Base-by-base conservation (phyloP, 2,329 filamentous ascomycete genomes). In the Lecanosticta acicola region DNA sequence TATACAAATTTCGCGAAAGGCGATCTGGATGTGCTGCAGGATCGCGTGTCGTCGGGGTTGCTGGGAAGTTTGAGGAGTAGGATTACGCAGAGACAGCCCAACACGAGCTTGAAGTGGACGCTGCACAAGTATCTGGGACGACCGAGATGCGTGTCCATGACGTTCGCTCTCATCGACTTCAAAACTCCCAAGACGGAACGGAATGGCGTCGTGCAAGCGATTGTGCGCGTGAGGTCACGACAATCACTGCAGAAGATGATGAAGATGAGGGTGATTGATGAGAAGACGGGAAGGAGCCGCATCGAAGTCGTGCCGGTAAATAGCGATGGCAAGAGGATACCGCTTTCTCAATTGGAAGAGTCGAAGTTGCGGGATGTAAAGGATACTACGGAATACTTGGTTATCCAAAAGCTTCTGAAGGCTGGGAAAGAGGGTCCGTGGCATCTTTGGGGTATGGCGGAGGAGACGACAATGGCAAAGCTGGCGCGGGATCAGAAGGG, bases 391-490 rank as follows among this genome's bases (percentile, higher is more conserved):
- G 75, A 78, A 57, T 75, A 77, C 50, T 55, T 77, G 21, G 74
- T 77, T 11, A 55, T 77, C 18, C 74, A 77, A 62, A 68, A 70
- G 26, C 58, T 68, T 29, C 63, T 68, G 57, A 62, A 63, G 34
- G 39, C 48, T 21, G 68, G 70, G 7, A 61, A 68, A 48, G 62
- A 70, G 33, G 62, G 64, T 10, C 59, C 65, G 13, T 78, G 75
- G 75, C 70, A 67, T 51, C 59, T 76, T 41, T 77, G 74, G 75
- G 75, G 75, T 3, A 67, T 68, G 45, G 57, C 67, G 37, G 65
- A 66, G 20, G 69, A 72, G 48, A 72, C 67, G 5, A 68, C n/a
- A n/a, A n/a, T n/a, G n/a, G n/a, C n/a, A n/a, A n/a, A n/a, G n/a
- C n/a, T n/a, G n/a, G n/a, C n/a, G n/a, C n/a, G n/a, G n/a, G n/a